Evolutionary conservation across 805 yeast species (phyloP).

Genomic region (Spathaspora passalidarum): DNA sequence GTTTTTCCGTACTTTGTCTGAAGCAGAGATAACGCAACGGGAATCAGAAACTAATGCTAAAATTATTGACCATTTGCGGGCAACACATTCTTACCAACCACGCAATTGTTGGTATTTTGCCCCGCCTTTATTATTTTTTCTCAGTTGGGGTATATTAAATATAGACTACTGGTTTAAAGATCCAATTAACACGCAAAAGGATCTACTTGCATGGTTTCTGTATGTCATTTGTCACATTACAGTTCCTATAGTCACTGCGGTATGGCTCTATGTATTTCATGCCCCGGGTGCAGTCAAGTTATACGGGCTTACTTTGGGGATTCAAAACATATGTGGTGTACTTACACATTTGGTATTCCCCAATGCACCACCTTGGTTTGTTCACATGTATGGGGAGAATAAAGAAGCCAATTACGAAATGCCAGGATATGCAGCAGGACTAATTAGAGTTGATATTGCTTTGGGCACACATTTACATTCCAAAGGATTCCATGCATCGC

Average conservation of each 20-base stretch:
- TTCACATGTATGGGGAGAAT: slow-evolving; percentile 57
- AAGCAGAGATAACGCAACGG: slow-evolving; percentile 1
- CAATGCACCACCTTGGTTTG: slow-evolving; percentile 76
- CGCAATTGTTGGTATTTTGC: slow-evolving; percentile 44
- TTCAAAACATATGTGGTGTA: slow-evolving; percentile 61
- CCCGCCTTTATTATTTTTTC: slow-evolving; percentile 48
- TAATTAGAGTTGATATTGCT: slow-evolving; percentile 62
- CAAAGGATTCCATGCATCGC: slow-evolving; percentile 62
- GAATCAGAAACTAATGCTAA: slow-evolving; percentile 1
- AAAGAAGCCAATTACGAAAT: slow-evolving; percentile 55
- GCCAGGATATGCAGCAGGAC: slow-evolving; percentile 76
- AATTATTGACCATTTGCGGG: neutral
- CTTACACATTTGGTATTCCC: slow-evolving; percentile 62
- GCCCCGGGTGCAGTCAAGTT: slow-evolving; percentile 58
- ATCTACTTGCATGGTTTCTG: slow-evolving; percentile 57
- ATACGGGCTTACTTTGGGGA: slow-evolving; percentile 56
- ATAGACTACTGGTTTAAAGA: slow-evolving; percentile 39
- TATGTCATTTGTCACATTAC: slow-evolving; percentile 65
- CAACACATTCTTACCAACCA: slow-evolving; percentile 4
- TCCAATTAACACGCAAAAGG: slow-evolving; percentile 45
- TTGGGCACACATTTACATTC: slow-evolving; percentile 52
- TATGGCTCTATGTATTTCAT: slow-evolving; percentile 64
- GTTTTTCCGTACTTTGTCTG: neutral
- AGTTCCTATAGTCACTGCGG: slow-evolving; percentile 59
- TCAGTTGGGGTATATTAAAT: slow-evolving; percentile 51